Evolutionary conservation across 2,329 filamentous ascomycete species (phyloP), one percentile per base, ranked within the genome.

Genomic region (Epichloe coenophiala): DNA sequence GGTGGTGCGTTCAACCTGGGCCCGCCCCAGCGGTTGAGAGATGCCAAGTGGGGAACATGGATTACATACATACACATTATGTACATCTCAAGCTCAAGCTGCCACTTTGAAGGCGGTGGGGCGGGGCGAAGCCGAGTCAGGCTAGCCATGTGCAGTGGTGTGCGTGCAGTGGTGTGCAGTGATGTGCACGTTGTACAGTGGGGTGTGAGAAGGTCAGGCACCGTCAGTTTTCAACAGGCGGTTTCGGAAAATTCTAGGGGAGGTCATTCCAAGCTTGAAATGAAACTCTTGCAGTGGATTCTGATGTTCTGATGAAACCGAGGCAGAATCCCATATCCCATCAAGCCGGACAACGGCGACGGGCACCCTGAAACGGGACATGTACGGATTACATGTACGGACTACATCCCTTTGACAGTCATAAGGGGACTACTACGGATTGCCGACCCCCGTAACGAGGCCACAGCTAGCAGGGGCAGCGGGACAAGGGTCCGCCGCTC

Each of bases 281-380:
- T 31, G 27, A 31, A 31, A 31, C 27, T 11, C 27, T 31, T 31
- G 42, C 42, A 7, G 42, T 12, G 17, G 33, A 9, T 15, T 17
- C 43, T 36, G 17, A 31, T 11, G 27, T 15, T 17, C 43, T 23
- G 17, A 31, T 11, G 27, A 31, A 31, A 31, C 27, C 3, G 27
- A 46, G 33, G 37, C 23, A 48, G 46, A 48, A 37, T 5, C 40
- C 21, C 39, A 33, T 49, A 37, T 5, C 40, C 21, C 39, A 33
- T 49, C 13, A 31, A 31, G 27, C 33, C 49, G 45, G 49, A 47
- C 31, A 51, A 39, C 49, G 45, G 44, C 49, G 38, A 5, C 27
- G 39, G 19, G 41, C n/a, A 39, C 41, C 33, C 17, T 31, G 33
- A 39, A 39, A 27, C 45, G 11, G 19, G 38, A 6, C 15, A 49